Base-by-base conservation (phyloP, 2,329 filamentous ascomycete species). In the Fusarium mangiferae region DNA sequence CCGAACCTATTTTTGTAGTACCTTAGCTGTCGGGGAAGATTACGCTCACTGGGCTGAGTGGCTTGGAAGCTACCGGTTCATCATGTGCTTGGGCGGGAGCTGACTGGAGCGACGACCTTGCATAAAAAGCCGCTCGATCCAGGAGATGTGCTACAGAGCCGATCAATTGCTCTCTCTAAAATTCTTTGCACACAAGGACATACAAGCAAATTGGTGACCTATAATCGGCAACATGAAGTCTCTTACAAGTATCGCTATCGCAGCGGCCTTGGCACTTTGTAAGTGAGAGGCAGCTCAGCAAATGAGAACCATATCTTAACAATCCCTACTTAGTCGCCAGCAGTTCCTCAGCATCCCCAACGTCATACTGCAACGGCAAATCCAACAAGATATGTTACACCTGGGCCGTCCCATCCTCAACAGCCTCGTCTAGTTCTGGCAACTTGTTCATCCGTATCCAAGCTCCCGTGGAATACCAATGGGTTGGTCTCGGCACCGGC, bases 371-470 rank as follows among this genome's bases (percentile, higher is more conserved):
- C 12, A 51, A 51, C 12, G 56, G 33, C 3, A 36, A 49, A 12
- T 30, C 56, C 15, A 24, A 58, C 24, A n/a, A 51, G 11, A 38
- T 51, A 5, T 58, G 56, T 33, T 58, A 58, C 24, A 28, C 14
- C 14, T 51, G 42, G 33, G 56, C 42, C 20, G 56, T 58, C 24
- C 33, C 56, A n/a, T 36, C 56, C 7, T 51, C 56, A 30, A 38
- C 56, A 58, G 42, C 56, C n/a, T 49, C 30, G 0, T 49, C 24
- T 3, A 30, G 13, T 5, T 58, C 56, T 4, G 42, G 42, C 3
- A 9, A 38, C 33, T 20, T 51, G 45, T 51, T 30, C 33, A 28
- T 58, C 17, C 42, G 56, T 2, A 35, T 58, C 1, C 56, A 58
- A 38, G 55, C 56, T 0, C 56, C 41, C 0, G 6, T 17, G 7